These are phyloP conservation scores for Stevia rebaudiana DNA, from an alignment of 140 eudicot genomes.

Conservation along the genomic window DNA sequence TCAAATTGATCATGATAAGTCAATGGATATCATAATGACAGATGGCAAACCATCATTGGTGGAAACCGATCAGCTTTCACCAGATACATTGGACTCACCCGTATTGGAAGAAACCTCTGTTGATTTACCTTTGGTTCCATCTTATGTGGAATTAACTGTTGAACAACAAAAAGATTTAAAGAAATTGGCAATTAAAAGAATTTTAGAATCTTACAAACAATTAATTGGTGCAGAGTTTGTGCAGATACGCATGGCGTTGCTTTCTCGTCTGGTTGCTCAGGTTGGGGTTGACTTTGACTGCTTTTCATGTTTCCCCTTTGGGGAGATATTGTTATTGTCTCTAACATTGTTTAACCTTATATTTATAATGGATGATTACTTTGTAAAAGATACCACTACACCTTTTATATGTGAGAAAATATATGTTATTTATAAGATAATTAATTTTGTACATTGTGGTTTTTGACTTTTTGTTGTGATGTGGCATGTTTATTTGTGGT, in stretches of 20 bases:
- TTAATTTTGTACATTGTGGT: constrained; percentile 12
- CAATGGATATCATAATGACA: constrained; percentile 26
- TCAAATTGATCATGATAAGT: constrained; percentile 24
- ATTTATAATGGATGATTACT: constrained; percentile 10
- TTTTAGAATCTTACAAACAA: constrained; percentile 54
- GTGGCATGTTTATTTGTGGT: constrained; percentile 17
- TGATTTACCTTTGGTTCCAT: constrained; percentile 66
- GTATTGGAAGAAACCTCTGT: constrained; percentile 43
- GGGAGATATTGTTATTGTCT: constrained; percentile 24
- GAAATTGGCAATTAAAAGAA: constrained; percentile 56
- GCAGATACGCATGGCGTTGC: constrained; percentile 73
- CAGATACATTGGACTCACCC: constrained; percentile 39
- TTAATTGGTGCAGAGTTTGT: constrained; percentile 41
- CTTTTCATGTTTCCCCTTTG: constrained; percentile 25
- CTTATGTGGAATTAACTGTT: constrained; percentile 57
- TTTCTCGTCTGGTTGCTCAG: constrained; percentile 93
- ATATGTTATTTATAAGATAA: constrained; percentile 10
- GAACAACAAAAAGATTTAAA: constrained; percentile 45
- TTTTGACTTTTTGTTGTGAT: not conserved
- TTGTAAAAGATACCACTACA: constrained; percentile 30
- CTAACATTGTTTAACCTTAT: constrained; percentile 24
- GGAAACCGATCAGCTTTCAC: constrained; percentile 62
- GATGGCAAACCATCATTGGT: constrained; percentile 39
- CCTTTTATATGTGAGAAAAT: constrained; percentile 17
- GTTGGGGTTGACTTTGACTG: constrained; percentile 51